phyloP scores from a whole-genome alignment of 176 grass and related monocot species.

The Triticum turgidum region DNA sequence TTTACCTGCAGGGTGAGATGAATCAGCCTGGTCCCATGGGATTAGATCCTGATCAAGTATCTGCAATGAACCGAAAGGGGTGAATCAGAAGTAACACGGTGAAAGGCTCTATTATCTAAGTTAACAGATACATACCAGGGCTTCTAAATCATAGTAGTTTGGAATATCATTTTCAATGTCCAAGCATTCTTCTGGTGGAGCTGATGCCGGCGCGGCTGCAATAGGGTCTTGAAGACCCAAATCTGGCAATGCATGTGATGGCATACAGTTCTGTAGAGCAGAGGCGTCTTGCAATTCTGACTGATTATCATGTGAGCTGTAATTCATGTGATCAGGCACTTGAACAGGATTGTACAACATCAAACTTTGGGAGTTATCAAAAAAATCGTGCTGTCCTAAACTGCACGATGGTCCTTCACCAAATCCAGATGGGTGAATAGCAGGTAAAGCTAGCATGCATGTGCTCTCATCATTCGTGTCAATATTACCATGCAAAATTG shows the following conservation, averaged over 20 bases:
- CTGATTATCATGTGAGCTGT: conserved; percentile 29
- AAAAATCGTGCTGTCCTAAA: conserved; percentile 39
- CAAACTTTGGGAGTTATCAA: conserved; percentile 37
- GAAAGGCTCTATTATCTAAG: conserved; percentile 12
- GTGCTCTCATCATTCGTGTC: conserved; percentile 34
- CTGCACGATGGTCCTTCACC: conserved; percentile 42
- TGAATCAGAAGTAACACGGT: conserved; percentile 7
- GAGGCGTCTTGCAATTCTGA: conserved; percentile 39
- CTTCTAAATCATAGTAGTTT: conserved; percentile 65
- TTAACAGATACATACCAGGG: conserved; percentile 55
- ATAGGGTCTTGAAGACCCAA: conserved; percentile 44
- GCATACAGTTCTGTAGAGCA: conserved; percentile 33
- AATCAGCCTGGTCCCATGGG: conserved; percentile 59
- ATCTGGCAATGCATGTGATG: conserved; percentile 35
- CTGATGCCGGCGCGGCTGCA: conserved; percentile 25
- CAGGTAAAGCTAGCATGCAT: conserved; percentile 41
- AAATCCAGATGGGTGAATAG: conserved; percentile 33
- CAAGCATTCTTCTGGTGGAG: conserved; percentile 52
- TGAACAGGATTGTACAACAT: conserved; percentile 38
- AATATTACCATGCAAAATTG: conserved; percentile 17
- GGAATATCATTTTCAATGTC: conserved; percentile 59
- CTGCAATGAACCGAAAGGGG: conserved; percentile 38
- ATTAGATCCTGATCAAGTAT: conserved; percentile 64
- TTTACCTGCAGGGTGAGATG: conserved; percentile 60
- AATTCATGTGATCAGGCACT: conserved; percentile 41